These are phyloP conservation scores for Saturnispora galanensis DNA, from an alignment of 805 yeast species.

Conservation along the genomic window DNA sequence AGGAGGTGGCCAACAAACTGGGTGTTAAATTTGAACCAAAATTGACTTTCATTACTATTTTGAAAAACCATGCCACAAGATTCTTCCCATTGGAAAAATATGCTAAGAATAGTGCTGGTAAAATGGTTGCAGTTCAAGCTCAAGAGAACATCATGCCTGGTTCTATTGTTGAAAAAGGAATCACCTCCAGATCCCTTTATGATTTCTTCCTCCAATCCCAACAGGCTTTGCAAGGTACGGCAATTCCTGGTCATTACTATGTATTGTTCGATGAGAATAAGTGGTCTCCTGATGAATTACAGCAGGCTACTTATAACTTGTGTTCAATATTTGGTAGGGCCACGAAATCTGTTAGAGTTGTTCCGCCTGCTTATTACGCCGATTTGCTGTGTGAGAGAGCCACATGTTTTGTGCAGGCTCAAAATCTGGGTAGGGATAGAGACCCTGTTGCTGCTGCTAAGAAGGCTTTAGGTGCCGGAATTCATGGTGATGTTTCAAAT, in stretches of 20 bases:
- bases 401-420: slow-evolving; percentile 15
- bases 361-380: slow-evolving; percentile 27
- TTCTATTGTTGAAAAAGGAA: slow-evolving; percentile 24
- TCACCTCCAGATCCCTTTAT: slow-evolving; percentile 23
- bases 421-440: slow-evolving; percentile 5
- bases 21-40: slow-evolving; percentile 20
- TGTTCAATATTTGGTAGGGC: slow-evolving; percentile 25
- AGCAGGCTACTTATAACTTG: slow-evolving; percentile 22
- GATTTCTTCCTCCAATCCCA: slow-evolving; percentile 27
- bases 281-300: slow-evolving; percentile 22
- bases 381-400: slow-evolving; percentile 27
- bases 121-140: slow-evolving; percentile 17
- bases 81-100: slow-evolving; percentile 23
- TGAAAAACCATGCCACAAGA: slow-evolving; percentile 22
- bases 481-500: slow-evolving; percentile 14
- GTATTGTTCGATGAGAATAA: slow-evolving; percentile 24
- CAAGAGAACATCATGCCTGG: slow-evolving; percentile 22
- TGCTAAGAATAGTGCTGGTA: slow-evolving; percentile 16
- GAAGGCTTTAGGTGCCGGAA: slow-evolving; percentile 14
- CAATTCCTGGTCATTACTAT: slow-evolving; percentile 27
- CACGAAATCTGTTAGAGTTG: slow-evolving; percentile 25
- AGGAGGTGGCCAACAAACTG: slow-evolving; percentile 11
- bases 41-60: slow-evolving; percentile 21
- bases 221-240: slow-evolving; percentile 28
- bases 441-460: slow-evolving; percentile 14